Conservation (phyloP, 2,329 filamentous ascomycete genomes). For the Phaeosphaeria sp. region DNA sequence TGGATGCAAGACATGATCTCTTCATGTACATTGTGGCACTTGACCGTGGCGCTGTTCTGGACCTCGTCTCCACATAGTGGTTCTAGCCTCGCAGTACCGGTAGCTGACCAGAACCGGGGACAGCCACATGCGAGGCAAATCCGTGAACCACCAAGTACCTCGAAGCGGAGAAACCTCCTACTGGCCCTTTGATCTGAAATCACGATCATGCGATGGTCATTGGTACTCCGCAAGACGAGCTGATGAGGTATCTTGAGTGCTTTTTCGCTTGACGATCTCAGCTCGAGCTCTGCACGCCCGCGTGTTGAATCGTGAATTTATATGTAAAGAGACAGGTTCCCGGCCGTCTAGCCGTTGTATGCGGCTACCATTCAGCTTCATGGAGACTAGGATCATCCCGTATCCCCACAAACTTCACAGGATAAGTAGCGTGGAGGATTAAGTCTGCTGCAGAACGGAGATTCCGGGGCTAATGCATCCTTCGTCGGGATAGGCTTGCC, state of each 20-base stretch:
- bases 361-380: too few species aligned
- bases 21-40: background rate
- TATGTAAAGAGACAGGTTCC: too few species aligned
- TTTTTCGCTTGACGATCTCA: background rate
- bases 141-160: slow-evolving; percentile 1
- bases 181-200: background rate
- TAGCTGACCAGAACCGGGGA: background rate
- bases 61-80: background rate
- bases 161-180: background rate
- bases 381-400: background rate
- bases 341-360: too few species aligned
- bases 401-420: background rate
- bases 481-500: background rate
- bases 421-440: background rate
- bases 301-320: too few species aligned
- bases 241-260: background rate
- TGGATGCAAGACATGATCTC: background rate
- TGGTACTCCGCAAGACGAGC: background rate
- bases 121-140: background rate
- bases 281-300: background rate
- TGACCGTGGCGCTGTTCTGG: slow-evolving; percentile 10
- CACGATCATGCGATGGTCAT: background rate
- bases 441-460: background rate
- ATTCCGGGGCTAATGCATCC: too few species aligned
- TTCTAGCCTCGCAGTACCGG: too few species aligned